Base-by-base conservation (phyloP, 2,329 filamentous ascomycete species). In the Talaromyces sp. region DNA sequence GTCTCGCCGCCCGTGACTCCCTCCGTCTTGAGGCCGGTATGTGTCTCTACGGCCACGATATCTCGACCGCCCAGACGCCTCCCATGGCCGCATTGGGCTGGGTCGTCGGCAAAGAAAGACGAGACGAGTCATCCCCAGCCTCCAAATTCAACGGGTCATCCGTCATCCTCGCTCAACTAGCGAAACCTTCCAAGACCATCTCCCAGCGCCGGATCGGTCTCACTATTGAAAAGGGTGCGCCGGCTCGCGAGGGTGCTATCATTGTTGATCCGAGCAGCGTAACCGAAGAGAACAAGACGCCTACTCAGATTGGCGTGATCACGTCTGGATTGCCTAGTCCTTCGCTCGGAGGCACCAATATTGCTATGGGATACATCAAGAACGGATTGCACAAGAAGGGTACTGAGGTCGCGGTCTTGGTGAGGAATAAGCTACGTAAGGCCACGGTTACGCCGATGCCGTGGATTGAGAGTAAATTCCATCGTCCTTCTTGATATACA, bases 41-140 rank as follows among this genome's bases (percentile, higher is more conserved):
- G 94, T 99, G 95, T 79, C 85, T 99, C n/a, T 99, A 99, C 80
- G 95, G 95, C n/a, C 92, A 98, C 80, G 95, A 99, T 77, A 86
- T 99, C 43, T 89, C 96, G 76, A 94, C 97, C 65, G 82, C 82
- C 0, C 90, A 86, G 11, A 91, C 89, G 1, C 89, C 89, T 1
- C 87, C 90, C 4, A 86, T 88, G 74, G 89, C 85, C 1, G 84
- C 82, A 1, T 79, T 92, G 0, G 83, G 83, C 67, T 99, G 95
- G 94, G 86, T 97, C 73, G 89, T 99, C 67, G 89, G 90, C 69
- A 93, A 92, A 74, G 87, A 89, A 64, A 87, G 94, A 19, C 89
- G 89, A 62, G 80, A 85, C 62, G 70, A 75, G 5, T 69, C 72
- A 2, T 75, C 77, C 7, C 62, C 62, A 8, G 19, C 70, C 79